Evolutionary conservation across 805 yeast genomes (phyloP), one percentile per base, ranked within the genome.

Genomic region (Sungouiella blattae): DNA sequence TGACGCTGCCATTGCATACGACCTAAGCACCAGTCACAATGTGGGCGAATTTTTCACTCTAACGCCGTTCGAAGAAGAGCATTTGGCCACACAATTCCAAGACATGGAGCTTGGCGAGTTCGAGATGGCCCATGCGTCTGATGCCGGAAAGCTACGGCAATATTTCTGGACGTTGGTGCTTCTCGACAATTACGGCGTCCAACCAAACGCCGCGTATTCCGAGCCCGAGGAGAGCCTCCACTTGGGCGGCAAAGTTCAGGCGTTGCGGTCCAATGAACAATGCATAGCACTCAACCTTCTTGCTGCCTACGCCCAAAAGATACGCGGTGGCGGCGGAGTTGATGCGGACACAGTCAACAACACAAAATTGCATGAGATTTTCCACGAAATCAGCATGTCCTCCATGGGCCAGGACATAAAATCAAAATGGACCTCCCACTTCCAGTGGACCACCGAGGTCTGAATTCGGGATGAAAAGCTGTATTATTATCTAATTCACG

Each of bases 61-160:
- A 43, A 57, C 50, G 23, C 39, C 43, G 7, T 52, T 59, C 37
- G 71, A 64, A 38, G 36, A 53, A 4, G 21, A 30, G 3, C 38
- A 55, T 17, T 39, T 63, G 26, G 46, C 47, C 23, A 34, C 36
- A 9, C 33, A 43, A 9, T 61, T 52, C 31, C 33, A 41, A 13
- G 43, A 47, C 6, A 41, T 55, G 20, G 65, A 62, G 17, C 44
- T 47, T 29, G 40, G 40, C 18, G 55, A 53, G 9, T 30, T 32
- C 18, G 18, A 5, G 16, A 18, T 7, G 5, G 31, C 17, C 3
- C 12, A 12, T 16, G 17, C 17, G 3, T 27, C 29, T n/a, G 31
- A 28, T 16, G 23, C 31, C 2, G 31, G 17, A 2, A 17, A 28
- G 12, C 24, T 28, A 2, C 11, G 31, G 13, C 23, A 17, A 18